Conservation (phyloP, 495 filamentous ascomycete species). For the Daldinia grandis region DNA sequence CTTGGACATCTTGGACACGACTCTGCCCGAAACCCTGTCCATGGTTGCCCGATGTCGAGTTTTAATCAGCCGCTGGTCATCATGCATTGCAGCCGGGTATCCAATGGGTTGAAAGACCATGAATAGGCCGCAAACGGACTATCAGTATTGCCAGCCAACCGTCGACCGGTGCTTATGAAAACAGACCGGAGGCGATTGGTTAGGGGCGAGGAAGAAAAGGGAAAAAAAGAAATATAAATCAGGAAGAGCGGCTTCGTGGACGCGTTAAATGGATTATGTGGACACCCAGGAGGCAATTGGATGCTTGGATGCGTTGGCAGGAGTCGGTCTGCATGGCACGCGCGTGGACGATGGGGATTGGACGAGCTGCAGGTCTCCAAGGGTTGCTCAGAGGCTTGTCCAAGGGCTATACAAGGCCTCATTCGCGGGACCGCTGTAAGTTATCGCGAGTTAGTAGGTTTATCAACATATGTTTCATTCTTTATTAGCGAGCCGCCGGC, state of each 20-base stretch:
- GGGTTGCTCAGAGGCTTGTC: conserved; percentile 5
- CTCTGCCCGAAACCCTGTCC: conserved; percentile 29
- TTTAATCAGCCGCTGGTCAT: conserved; percentile 42
- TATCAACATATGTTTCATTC: conserved; percentile 7
- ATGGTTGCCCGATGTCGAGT: conserved; percentile 35
- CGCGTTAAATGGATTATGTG: conserved; percentile 43
- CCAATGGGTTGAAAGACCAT: conserved; percentile 35
- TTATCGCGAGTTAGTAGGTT: conserved; percentile 13
- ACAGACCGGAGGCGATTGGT: conserved; percentile 27
- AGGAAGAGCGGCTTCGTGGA: conserved; percentile 37
- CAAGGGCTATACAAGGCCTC: conserved; percentile 10
- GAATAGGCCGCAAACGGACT: conserved; percentile 37
- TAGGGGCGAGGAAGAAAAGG: conserved; percentile 8
- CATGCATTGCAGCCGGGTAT: conserved; percentile 37
- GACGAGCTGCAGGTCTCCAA: conserved; percentile 40
- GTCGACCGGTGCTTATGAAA: conserved; percentile 3
- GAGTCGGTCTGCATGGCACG: conserved; percentile 20
- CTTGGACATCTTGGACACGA: conserved; percentile 19
- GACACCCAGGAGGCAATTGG: conserved; percentile 42
- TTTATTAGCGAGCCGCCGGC: conserved; percentile 42
- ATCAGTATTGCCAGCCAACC: conserved; percentile 21
- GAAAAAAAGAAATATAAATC: conserved; percentile 18
- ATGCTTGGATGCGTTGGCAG: conserved; percentile 44
- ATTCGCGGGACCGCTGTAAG: conserved; percentile 21
- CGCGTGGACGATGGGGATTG: conserved; percentile 47